Conservation (phyloP, 176 grass and related monocot genomes). For the Metroxylon sagu region DNA sequence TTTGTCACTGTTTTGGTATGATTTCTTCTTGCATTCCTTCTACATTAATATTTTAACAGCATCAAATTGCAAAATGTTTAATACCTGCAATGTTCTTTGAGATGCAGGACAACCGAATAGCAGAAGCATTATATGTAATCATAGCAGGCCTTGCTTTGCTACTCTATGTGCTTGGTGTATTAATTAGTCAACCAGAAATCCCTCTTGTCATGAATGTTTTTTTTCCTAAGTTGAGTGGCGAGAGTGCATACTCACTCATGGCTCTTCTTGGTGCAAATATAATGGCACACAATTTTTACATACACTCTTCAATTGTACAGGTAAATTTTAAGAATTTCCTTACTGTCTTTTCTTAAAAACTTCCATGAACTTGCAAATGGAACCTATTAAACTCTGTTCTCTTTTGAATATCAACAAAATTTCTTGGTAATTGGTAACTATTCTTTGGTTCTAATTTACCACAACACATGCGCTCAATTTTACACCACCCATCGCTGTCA, state of each 20-base stretch:
- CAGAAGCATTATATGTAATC: conserved; percentile 37
- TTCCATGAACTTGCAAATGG: too few species aligned
- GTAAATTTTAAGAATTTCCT: conserved; percentile 28
- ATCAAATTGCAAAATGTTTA: conserved; percentile 2
- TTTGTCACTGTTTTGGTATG: conserved; percentile 59
- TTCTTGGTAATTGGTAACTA: too few species aligned
- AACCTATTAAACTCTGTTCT: too few species aligned
- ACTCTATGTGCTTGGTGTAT: conserved; percentile 77
- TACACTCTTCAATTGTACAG: conserved; percentile 89
- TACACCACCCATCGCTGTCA: too few species aligned
- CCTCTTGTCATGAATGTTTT: conserved; percentile 63
- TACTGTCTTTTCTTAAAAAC: too few species aligned
- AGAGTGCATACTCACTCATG: conserved; percentile 94
- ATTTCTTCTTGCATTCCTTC: not conserved
- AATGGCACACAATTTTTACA: conserved; percentile 96
- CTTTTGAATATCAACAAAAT: too few species aligned
- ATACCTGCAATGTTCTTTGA: conserved; percentile 21
- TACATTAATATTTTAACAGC: not conserved
- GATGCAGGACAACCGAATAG: conserved; percentile 53
- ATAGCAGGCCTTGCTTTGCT: conserved; percentile 77
- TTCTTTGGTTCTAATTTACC: too few species aligned
- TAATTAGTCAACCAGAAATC: conserved; percentile 84
- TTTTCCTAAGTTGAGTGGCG: conserved; percentile 82
- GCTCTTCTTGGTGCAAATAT: conserved; percentile 95
- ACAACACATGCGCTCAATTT: too few species aligned